Evolutionary conservation across 305 asterid genomes (phyloP), one percentile per base, ranked within the genome.

Genomic region (Caryopteris hybrid): DNA sequence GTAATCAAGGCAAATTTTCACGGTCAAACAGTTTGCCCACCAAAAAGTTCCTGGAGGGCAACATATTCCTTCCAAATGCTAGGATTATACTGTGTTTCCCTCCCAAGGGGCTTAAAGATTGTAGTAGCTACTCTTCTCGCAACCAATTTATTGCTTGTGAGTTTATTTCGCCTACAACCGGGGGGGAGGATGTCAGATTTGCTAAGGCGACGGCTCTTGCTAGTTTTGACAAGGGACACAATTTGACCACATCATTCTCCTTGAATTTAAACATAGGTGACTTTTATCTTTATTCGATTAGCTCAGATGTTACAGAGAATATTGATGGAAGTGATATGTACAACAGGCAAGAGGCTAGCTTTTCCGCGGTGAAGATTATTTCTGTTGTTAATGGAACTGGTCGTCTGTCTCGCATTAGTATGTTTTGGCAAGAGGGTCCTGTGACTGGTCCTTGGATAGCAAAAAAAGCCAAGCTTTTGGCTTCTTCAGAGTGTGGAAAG

Each of bases 401-500:
- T 63, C 50, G 56, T 68, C 79, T 72, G 74, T 87, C 97, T 67
- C 82, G 79, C 60, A 59, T 92, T 76, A 83, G 91, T 74, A 75
- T 90, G 85, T 71, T 79, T 78, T 86, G 96, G 99, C 95, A 82
- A 82, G 92, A 85, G 63, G 79, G 81, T 82, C 73, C 84, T 53
- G 79, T 71, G 55, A 84, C 96, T 67, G 96, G 91, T 71, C 94
- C 96, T 71, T 86, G 88, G 97, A 82, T 92, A 74, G 88, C 92
- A 43, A 83, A 81, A 81, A 88, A 80, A 70, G 99, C 97, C 45
- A 92, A 83, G 76, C 80, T 76, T 68, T 78, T 90, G 61, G 96
- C 96, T 74, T 84, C 92, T 64, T 83, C 92, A 29, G 91, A 84
- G 74, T 84, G 79, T 85, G 77, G 74, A 22, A 81, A 74, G 78